A percentile compares a stretch with the other conserved stretches of the same genome.
These are phyloP conservation scores for Saxophila tyrrhenica DNA, from an alignment of 495 filamentous ascomycete genomes.

Conservation along the genomic window DNA sequence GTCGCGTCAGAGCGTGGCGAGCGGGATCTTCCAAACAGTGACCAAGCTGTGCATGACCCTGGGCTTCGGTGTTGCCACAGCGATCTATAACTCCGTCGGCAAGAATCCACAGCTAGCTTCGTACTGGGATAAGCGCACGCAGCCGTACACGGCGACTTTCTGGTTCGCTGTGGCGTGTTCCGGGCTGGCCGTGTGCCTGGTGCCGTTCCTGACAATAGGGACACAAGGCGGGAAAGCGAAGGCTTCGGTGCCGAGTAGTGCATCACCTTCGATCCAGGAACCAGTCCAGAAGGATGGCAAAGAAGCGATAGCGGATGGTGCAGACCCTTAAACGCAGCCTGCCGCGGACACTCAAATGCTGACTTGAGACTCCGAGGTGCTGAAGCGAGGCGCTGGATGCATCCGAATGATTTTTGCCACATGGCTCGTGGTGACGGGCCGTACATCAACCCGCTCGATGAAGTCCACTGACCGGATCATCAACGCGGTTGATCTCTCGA, in stretches of 20 bases:
- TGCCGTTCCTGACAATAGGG: slow-evolving; percentile 26
- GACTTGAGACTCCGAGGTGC: too few relatives aligned
- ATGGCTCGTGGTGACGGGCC: too few relatives aligned
- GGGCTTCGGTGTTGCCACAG: slow-evolving; percentile 29
- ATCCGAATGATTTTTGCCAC: too few relatives aligned
- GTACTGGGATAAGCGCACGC: slow-evolving; percentile 19
- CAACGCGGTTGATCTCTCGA: too few relatives aligned
- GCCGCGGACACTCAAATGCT: too few relatives aligned
- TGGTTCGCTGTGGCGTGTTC: slow-evolving; percentile 20
- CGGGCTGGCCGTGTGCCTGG: slow-evolving; percentile 16
- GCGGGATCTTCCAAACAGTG: slow-evolving; percentile 31
- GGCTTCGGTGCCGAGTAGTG: not conserved
- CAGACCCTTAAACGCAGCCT: not conserved
- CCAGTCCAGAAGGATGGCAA: not conserved
- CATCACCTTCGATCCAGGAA: not conserved
- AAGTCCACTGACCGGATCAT: too few relatives aligned
- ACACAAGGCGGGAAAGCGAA: slow-evolving; percentile 24
- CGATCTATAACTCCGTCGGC: slow-evolving; percentile 26
- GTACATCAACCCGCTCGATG: too few relatives aligned
- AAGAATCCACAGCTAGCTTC: slow-evolving; percentile 18
- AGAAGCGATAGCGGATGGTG: not conserved
- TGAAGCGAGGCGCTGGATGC: not conserved
- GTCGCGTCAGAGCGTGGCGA: slow-evolving; percentile 29
- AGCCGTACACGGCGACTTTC: slow-evolving; percentile 29
- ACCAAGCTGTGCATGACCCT: slow-evolving; percentile 29